phyloP scores from a whole-genome alignment of 179 eudicot genomes.

The Silene noctiflora region DNA sequence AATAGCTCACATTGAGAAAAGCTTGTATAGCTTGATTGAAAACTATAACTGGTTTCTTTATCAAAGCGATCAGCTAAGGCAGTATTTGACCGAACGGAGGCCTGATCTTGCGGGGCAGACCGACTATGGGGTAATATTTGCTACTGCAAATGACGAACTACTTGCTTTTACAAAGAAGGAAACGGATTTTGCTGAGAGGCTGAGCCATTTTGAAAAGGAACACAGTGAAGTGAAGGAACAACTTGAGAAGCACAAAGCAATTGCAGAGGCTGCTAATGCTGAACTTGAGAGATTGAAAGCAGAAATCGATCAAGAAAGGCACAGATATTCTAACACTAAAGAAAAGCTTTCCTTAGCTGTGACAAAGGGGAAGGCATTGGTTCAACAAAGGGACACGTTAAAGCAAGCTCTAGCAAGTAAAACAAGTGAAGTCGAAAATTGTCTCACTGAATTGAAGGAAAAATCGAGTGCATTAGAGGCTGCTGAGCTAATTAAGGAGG shows the following conservation, averaged over 20 bases:
- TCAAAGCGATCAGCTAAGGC: constrained; percentile 64
- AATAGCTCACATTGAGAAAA: constrained; percentile 57
- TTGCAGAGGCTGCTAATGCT: constrained; percentile 41
- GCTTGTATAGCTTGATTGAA: constrained; percentile 53
- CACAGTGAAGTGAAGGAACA: constrained; percentile 52
- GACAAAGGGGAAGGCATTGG: constrained; percentile 94
- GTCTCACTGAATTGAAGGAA: constrained; percentile 56
- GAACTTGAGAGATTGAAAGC: constrained; percentile 57
- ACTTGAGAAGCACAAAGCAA: constrained; percentile 44
- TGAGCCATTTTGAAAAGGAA: constrained; percentile 54
- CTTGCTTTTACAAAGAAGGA: constrained; percentile 59
- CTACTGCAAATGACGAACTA: constrained; percentile 52
- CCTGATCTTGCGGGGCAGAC: constrained; percentile 52
- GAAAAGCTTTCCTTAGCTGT: constrained; percentile 98
- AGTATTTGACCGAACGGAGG: constrained; percentile 53
- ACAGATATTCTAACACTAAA: constrained; percentile 65
- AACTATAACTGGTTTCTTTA: constrained; percentile 71
- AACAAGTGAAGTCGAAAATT: constrained; percentile 65
- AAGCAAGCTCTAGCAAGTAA: constrained; percentile 75
- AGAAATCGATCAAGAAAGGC: constrained; percentile 90
- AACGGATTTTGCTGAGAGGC: constrained; percentile 43
- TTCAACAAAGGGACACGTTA: constrained; percentile 87
- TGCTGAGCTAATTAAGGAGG: constrained; percentile 61
- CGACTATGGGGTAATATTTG: constrained; percentile 51
- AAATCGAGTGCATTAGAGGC: constrained; percentile 67